Evolutionary conservation across 306 rosid species (phyloP).

Genomic region (Clitoria ternatea): DNA sequence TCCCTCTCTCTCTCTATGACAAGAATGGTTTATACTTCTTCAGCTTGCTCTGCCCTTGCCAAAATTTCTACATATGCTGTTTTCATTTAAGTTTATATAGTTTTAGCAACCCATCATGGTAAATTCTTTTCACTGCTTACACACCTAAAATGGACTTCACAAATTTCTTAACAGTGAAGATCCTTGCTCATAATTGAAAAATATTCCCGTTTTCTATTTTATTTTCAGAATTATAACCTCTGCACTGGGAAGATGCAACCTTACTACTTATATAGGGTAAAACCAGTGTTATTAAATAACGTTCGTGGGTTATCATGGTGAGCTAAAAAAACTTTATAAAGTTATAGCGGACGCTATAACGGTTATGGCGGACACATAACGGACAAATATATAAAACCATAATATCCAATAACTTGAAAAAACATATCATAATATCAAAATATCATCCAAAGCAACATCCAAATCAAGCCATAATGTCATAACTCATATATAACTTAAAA

Average conservation of each 20-base stretch:
- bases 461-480: too few species aligned
- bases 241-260: constrained; percentile 6
- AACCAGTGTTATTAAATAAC: too few species aligned
- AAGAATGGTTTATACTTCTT: not conserved
- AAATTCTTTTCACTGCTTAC: not conserved
- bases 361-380: too few species aligned
- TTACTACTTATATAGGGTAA: not conserved
- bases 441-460: too few species aligned
- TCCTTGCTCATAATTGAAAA: not conserved
- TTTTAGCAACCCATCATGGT: not conserved
- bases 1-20: not conserved
- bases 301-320: too few species aligned
- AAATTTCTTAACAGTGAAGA: not conserved
- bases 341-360: too few species aligned
- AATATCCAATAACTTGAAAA: too few species aligned
- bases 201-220: not conserved
- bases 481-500: too few species aligned
- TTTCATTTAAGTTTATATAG: constrained; percentile 5
- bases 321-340: too few species aligned
- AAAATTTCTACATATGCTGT: not conserved
- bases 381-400: too few species aligned
- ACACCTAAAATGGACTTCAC: not conserved
- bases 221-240: not conserved
- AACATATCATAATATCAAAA: too few species aligned
- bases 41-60: constrained; percentile 1